A percentile compares a stretch with the other conserved stretches of the same genome.
phyloP scores from a whole-genome alignment of 2,329 filamentous ascomycete species.

The Sporothrix inflata region DNA sequence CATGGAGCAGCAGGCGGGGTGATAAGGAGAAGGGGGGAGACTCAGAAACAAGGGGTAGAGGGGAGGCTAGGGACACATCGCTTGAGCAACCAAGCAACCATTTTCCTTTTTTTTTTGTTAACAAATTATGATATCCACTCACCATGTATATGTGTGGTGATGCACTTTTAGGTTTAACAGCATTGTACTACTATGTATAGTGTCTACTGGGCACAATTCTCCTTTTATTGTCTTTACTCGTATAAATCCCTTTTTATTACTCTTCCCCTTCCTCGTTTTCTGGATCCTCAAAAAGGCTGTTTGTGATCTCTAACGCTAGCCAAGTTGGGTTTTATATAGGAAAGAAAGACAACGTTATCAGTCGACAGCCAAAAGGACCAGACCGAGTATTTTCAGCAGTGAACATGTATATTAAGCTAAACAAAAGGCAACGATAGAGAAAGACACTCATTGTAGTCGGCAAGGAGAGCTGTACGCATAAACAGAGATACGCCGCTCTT shows the following conservation, averaged over 20 bases:
- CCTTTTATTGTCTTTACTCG: neutral
- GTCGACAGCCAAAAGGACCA: no score
- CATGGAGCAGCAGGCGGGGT: constrained; percentile 50
- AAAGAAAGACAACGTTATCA: no score
- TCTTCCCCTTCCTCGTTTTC: neutral
- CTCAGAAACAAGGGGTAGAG: no score
- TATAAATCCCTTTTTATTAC: neutral
- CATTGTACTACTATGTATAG: constrained; percentile 8
- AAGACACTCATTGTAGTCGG: no score
- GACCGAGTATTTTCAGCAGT: no score
- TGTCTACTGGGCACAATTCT: neutral
- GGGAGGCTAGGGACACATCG: neutral
- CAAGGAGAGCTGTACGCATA: no score
- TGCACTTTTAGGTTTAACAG: neutral
- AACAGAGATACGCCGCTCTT: no score
- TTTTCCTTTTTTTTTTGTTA: neutral
- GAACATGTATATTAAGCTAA: no score
- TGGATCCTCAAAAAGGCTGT: neutral
- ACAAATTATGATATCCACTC: neutral
- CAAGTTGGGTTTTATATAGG: no score
- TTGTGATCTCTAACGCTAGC: no score
- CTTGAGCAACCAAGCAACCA: neutral
- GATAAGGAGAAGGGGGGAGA: neutral
- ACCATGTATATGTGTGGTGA: neutral
- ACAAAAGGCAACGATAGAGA: no score